Percentiles rank a stretch among this genome's conserved stretches.
Conservation (phyloP, 106 monocot species). For the Acorus gramineus region DNA sequence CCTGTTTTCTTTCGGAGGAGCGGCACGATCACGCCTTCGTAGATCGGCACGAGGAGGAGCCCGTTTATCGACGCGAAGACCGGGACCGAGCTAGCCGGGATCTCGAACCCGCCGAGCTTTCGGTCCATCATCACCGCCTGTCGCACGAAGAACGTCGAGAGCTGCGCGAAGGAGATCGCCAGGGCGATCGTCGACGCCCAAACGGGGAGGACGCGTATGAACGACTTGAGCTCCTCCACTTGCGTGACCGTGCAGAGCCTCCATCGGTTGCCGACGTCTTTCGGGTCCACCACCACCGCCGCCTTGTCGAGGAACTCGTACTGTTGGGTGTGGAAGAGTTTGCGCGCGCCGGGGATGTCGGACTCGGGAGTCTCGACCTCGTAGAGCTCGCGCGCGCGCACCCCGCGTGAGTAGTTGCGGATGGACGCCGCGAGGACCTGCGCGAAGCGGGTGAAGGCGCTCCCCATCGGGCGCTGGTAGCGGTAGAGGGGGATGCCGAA, state of each 20-base stretch:
- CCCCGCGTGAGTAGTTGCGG: slow-evolving; percentile 1
- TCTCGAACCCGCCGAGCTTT: slow-evolving; percentile 5
- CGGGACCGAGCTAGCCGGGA: slow-evolving; percentile 34
- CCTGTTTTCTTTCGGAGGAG: slow-evolving; percentile 3
- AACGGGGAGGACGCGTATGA: slow-evolving; percentile 41
- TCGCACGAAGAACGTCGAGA: slow-evolving; percentile 38
- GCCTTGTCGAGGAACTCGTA: slow-evolving; percentile 28
- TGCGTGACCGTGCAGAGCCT: slow-evolving; percentile 41
- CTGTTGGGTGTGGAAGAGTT: slow-evolving; percentile 19
- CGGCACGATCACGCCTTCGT: slow-evolving; percentile 28
- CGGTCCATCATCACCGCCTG: slow-evolving; percentile 42
- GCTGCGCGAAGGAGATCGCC: slow-evolving; percentile 31
- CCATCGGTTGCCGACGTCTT: slow-evolving; percentile 14
- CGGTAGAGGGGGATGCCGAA: slow-evolving; percentile 10
- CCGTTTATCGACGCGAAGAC: slow-evolving; percentile 27
- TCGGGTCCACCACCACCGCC: background rate
- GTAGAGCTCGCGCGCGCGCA: background rate
- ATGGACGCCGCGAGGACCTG: slow-evolving; percentile 20
- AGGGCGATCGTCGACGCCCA: slow-evolving; percentile 45
- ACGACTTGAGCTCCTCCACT: slow-evolving; percentile 52
- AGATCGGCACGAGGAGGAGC: slow-evolving; percentile 27
- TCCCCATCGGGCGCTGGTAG: slow-evolving; percentile 19
- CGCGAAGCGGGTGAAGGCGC: slow-evolving; percentile 20
- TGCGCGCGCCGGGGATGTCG: slow-evolving; percentile 18
- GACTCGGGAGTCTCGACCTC: slow-evolving; percentile 12